Evolutionary conservation across 2,329 filamentous ascomycete species (phyloP), one percentile per base, ranked within the genome.

Genomic region (Ilyonectria destructans): DNA sequence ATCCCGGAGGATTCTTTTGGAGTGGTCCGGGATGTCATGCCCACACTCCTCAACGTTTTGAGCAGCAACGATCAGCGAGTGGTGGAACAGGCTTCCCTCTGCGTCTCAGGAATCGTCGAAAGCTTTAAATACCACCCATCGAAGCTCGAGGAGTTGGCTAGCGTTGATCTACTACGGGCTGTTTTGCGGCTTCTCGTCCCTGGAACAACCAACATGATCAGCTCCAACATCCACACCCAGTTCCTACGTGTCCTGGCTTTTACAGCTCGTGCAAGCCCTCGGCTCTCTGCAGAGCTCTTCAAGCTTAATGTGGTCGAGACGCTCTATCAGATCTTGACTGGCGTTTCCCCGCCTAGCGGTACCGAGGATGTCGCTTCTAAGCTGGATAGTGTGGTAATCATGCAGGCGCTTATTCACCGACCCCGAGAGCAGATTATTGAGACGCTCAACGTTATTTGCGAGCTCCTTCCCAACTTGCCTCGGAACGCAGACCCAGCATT

Each of bases 281-380:
- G 88, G 15, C 86, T 98, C 23, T 97, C 96, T 4, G 92, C 93
- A 2, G 96, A 98, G 75, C 87, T 99, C 13, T 91, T 99, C 80
- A 97, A 96, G 82, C 93, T 98, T 88, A 96, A 98, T 74, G 93
- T 99, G 61, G 96, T 99, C 29, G 96, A 98, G 81, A 99, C 96
- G 0, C 85, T 99, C 2, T 99, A 98, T 78, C 96, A 99, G 81
- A 98, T 99, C 48, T 84, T 99, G 57, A 98, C 96, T 0, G 96
- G 96, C 21, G 94, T 99, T 2, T 98, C 96, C 0, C 95, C 96
- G 2, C 96, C 96, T 1, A 89, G 86, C 69, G 93, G 92, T 37
- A 91, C 88, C 1, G 91, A 95, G 40, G 91, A 96, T 79, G 89
- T 94, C 65, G 92, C 91, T 33, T 92, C 90, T 43, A 97, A 97